Evolutionary conservation across 306 rosid species (phyloP), one percentile per base, ranked within the genome.

Genomic region (Cucumis cinereus): DNA sequence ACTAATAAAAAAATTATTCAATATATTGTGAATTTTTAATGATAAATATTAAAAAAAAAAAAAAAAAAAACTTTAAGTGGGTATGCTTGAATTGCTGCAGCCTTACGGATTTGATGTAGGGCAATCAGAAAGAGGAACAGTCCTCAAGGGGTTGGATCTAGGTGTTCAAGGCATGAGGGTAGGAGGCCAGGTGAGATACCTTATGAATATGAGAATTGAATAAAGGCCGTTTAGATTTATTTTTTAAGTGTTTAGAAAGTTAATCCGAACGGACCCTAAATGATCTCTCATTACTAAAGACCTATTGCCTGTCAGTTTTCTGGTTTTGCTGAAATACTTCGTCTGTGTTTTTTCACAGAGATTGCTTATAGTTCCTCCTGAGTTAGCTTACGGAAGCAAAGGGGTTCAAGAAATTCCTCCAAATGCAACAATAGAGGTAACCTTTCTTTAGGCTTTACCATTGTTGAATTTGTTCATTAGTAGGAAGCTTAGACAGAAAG

Each of bases 351-450:
- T 84, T 84, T 54, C 75, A 81, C 92, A 94, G 97, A 74, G 97
- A 74, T 58, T 94, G 79, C 78, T 89, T 24, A 86, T 94, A 78
- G 93, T 94, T 78, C 98, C 97, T 75, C 98, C 97, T 15, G 86
- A 94, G 83, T 88, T 94, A 64, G 97, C 98, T 13, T 90, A 89
- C 77, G 98, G 98, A 82, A 89, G 89, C 79, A 90, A 83, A 78
- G 96, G 97, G 81, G 84, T 94, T 59, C 96, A 90, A 70, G 98
- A 94, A 86, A 94, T 94, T 76, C 98, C 97, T 80, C 98, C 98
- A 72, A 91, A 94, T 74, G 96, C 96, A 79, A 94, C 91, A 61
- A 94, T 94, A 79, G 96, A 90, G 97, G 98, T 91, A 79, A 74
- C 24, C 47, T 61, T 75, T 24, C 78, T 17, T 73, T 70, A 24